Percentiles rank a stretch among this genome's conserved stretches.
These are phyloP conservation scores for Fomitopsis schrenkii DNA, from an alignment of 1,284 basidiomycete genomes.

Conservation along the genomic window DNA sequence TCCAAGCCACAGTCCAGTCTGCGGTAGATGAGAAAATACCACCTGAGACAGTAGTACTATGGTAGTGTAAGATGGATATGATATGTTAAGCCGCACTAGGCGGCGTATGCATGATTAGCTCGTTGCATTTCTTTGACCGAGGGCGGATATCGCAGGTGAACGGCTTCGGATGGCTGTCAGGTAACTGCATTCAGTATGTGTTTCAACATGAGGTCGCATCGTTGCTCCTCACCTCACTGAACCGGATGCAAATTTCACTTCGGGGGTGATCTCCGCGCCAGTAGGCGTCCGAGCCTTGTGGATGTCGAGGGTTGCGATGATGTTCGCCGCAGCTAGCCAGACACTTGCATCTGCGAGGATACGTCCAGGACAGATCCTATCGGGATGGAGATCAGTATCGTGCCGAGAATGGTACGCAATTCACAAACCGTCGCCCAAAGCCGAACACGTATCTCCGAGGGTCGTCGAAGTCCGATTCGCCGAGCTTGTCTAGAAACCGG, in stretches of 20 bases:
- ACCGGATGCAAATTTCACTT: conserved; percentile 15
- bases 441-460: conserved; percentile 16
- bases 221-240: neutral
- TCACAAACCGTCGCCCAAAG: conserved; percentile 19
- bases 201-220: neutral
- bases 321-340: conserved; percentile 18
- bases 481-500: conserved; percentile 13
- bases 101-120: neutral
- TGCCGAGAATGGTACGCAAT: too few species aligned
- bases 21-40: too few species aligned
- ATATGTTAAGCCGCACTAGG: too few species aligned
- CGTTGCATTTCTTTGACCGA: neutral
- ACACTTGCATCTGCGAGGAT: conserved; percentile 20
- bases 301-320: conserved; percentile 20
- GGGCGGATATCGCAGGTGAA: conserved; percentile 4
- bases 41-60: too few species aligned
- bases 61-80: too few species aligned
- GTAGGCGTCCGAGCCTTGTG: conserved; percentile 12
- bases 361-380: conserved; percentile 18
- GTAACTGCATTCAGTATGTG: neutral
- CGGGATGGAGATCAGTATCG: neutral
- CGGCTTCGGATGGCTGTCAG: neutral
- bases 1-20: too few species aligned
- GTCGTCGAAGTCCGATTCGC: conserved; percentile 10
- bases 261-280: conserved; percentile 16